These are phyloP conservation scores for Boletus rufocinnamomeus DNA, from an alignment of 768 basidiomycete species.

Conservation along the genomic window DNA sequence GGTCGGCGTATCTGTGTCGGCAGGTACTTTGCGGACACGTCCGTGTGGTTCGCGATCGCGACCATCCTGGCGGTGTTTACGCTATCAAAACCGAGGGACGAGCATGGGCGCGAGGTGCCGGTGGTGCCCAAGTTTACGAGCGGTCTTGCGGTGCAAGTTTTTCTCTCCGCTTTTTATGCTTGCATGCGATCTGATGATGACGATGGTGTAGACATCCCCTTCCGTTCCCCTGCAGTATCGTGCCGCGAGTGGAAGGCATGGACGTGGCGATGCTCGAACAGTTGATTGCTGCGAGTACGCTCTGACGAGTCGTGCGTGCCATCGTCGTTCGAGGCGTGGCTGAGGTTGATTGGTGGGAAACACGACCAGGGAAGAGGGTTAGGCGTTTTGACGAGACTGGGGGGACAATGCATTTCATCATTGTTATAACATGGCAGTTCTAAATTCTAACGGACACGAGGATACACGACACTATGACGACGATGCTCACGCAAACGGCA, in stretches of 20 bases:
- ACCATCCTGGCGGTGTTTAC: slow-evolving; percentile 15
- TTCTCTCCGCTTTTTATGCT: background rate
- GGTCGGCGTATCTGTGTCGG: slow-evolving; percentile 31
- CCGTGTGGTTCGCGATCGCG: slow-evolving; percentile 21
- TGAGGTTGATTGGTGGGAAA: too few relatives aligned
- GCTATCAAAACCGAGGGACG: slow-evolving; percentile 11
- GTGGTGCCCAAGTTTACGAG: slow-evolving; percentile 18
- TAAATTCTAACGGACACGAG: too few relatives aligned
- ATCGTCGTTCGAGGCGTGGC: background rate
- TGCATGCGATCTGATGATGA: background rate
- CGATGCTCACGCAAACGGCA: background rate
- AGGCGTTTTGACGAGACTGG: too few relatives aligned
- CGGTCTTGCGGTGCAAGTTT: slow-evolving; percentile 14
- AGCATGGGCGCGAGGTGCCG: slow-evolving; percentile 13
- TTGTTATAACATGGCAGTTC: background rate
- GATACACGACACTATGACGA: background rate
- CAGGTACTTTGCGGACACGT: slow-evolving; percentile 21
- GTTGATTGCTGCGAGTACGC: slow-evolving; percentile 1
- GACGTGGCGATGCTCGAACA: slow-evolving; percentile 4
- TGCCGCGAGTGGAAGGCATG: slow-evolving; percentile 11
- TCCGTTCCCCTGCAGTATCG: slow-evolving; percentile 13
- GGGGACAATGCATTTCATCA: background rate
- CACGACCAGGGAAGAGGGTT: background rate
- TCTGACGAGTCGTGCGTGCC: background rate
- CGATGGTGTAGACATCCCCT: slow-evolving; percentile 4